A percentile compares a stretch with the other conserved stretches of the same genome.
These are phyloP conservation scores for Sutorius australiensis DNA, from an alignment of 768 basidiomycete genomes.

Conservation along the genomic window DNA sequence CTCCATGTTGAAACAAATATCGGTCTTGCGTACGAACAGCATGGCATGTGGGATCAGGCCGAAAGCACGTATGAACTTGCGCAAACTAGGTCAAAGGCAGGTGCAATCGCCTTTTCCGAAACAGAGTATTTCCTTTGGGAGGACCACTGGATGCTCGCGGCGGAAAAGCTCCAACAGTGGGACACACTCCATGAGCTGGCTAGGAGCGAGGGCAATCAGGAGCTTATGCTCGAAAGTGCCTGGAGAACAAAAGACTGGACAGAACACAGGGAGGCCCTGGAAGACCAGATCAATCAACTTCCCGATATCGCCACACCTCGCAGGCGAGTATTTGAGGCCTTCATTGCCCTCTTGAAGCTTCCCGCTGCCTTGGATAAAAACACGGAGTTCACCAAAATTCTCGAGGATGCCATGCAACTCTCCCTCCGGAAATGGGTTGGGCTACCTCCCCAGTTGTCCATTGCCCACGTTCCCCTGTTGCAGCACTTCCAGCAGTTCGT, in stretches of 20 bases:
- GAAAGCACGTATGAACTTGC: constrained; percentile 85
- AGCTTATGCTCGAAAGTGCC: constrained; percentile 89
- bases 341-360: constrained; percentile 82
- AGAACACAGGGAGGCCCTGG: constrained; percentile 69
- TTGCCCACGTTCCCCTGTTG: constrained; percentile 90
- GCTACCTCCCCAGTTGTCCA: constrained; percentile 79
- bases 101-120: constrained; percentile 86
- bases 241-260: constrained; percentile 96
- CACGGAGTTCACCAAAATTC: constrained; percentile 77
- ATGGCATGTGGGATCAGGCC: constrained; percentile 96
- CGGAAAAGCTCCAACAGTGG: constrained; percentile 98
- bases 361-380: constrained; percentile 80
- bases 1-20: constrained; percentile 88
- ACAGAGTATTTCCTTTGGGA: constrained; percentile 98
- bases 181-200: constrained; percentile 91
- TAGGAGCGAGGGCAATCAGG: constrained; percentile 82
- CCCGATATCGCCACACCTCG: constrained; percentile 90
- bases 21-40: constrained; percentile 88
- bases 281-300: constrained; percentile 74
- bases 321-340: constrained; percentile 96
- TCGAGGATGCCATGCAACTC: constrained; percentile 96
- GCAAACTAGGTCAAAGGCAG: constrained; percentile 78
- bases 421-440: constrained; percentile 95
- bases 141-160: constrained; percentile 96
- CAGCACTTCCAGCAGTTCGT: constrained; percentile 99